Conservation (phyloP, 192 early-diverging fungal genomes). For the Haplosporangium gracile region DNA sequence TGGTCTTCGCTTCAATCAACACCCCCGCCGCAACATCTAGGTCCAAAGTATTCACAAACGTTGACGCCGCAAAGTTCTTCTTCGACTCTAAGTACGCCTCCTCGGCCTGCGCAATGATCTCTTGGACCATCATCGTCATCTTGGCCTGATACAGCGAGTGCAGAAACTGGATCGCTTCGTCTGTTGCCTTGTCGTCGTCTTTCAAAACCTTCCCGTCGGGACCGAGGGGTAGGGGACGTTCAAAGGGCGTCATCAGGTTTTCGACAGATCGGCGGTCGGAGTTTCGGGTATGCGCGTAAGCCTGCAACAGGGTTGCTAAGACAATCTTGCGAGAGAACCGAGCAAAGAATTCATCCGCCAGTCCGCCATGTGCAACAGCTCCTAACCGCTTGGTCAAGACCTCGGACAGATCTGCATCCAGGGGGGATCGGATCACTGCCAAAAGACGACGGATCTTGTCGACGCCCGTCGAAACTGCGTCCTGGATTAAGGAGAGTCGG, state of each 20-base stretch:
- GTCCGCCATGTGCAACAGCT: background rate
- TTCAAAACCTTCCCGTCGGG: background rate
- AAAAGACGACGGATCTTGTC: slow-evolving; percentile 53
- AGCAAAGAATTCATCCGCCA: slow-evolving; percentile 49
- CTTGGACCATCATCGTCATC: slow-evolving; percentile 25
- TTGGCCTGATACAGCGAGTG: slow-evolving; percentile 35
- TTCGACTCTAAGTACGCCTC: slow-evolving; percentile 15
- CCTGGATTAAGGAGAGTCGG: slow-evolving; percentile 39
- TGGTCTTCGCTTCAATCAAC: slow-evolving; percentile 38
- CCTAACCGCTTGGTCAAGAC: slow-evolving; percentile 13
- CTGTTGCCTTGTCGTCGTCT: background rate
- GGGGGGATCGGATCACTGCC: slow-evolving; percentile 24
- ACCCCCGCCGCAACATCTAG: slow-evolving; percentile 52
- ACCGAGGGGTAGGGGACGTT: background rate
- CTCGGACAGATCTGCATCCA: background rate
- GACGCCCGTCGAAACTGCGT: slow-evolving; percentile 7
- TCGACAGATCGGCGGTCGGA: slow-evolving; percentile 39
- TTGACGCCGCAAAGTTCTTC: slow-evolving; percentile 22
- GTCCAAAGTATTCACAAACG: slow-evolving; percentile 29
- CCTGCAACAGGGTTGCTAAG: slow-evolving; percentile 56
- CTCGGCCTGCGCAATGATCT: slow-evolving; percentile 30
- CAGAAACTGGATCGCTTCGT: slow-evolving; percentile 27
- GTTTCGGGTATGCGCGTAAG: slow-evolving; percentile 56
- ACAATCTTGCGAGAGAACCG: slow-evolving; percentile 35
- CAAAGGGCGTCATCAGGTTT: slow-evolving; percentile 50